Percentiles rank a stretch among this genome's conserved stretches.
phyloP scores from a whole-genome alignment of 352 stramenopile species.

The Pythium oligandrum region DNA sequence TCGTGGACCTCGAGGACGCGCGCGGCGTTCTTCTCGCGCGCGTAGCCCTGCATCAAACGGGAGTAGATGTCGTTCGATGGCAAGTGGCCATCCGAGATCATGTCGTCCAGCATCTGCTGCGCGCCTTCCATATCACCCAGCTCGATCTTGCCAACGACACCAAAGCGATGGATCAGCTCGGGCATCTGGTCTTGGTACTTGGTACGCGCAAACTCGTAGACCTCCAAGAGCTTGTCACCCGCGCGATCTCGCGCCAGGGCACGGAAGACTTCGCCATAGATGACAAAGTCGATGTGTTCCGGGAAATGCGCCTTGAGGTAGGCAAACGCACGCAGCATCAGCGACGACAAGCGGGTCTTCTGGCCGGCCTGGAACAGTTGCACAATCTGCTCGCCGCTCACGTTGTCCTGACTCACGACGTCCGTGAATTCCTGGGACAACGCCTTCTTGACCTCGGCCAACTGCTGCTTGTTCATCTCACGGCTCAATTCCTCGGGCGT shows the following conservation, averaged over 20 bases:
- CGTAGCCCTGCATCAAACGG: slow-evolving; percentile 51
- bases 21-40: slow-evolving; percentile 32
- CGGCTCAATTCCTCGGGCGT: slow-evolving; percentile 30
- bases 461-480: slow-evolving; percentile 27
- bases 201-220: slow-evolving; percentile 43
- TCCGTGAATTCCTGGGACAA: slow-evolving; percentile 32
- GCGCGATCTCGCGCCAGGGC: slow-evolving; percentile 33
- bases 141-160: slow-evolving; percentile 54
- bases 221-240: slow-evolving; percentile 30
- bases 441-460: slow-evolving; percentile 31
- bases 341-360: slow-evolving; percentile 35
- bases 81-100: slow-evolving; percentile 45
- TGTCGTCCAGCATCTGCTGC: slow-evolving; percentile 41
- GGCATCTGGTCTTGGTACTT: slow-evolving; percentile 37
- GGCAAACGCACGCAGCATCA: slow-evolving; percentile 48
- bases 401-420: slow-evolving; percentile 27
- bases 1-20: slow-evolving; percentile 51
- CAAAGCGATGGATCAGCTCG: slow-evolving; percentile 72
- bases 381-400: slow-evolving; percentile 40
- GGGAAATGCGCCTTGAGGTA: slow-evolving; percentile 43
- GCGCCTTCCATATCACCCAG: slow-evolving; percentile 39
- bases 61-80: slow-evolving; percentile 68
- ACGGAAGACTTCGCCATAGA: slow-evolving; percentile 61
- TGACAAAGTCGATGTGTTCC: slow-evolving; percentile 47
- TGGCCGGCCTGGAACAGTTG: slow-evolving; percentile 50